Evolutionary conservation across 2,329 filamentous ascomycete species (phyloP).

Genomic region (Calonectria fujianensis): DNA sequence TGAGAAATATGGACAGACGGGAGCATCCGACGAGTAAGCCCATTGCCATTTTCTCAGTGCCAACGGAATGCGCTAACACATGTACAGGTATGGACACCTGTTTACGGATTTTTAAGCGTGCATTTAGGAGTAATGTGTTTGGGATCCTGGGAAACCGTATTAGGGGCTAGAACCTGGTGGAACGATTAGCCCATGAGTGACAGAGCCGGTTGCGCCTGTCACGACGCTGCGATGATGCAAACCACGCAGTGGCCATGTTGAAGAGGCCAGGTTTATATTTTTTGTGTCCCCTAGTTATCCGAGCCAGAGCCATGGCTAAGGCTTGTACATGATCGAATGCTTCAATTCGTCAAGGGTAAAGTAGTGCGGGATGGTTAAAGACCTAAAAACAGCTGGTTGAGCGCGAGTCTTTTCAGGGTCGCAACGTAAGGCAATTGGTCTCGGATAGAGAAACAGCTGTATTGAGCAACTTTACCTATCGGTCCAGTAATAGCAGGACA

Average conservation of each 20-base stretch:
- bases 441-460: conserved; percentile 45
- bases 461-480: conserved; percentile 44
- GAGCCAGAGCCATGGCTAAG: neutral
- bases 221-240: conserved; percentile 1
- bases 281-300: conserved; percentile 4
- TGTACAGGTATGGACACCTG: conserved; percentile 79
- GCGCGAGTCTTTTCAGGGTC: neutral
- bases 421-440: conserved; percentile 23
- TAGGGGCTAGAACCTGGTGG: conserved; percentile 33
- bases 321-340: conserved; percentile 21
- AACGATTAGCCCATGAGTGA: conserved; percentile 24
- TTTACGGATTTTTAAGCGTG: conserved; percentile 82
- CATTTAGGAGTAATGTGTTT: conserved; percentile 42
- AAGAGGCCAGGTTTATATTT: neutral
- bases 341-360: conserved; percentile 15
- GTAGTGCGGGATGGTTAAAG: conserved; percentile 7
- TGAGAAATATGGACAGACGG: conserved; percentile 86
- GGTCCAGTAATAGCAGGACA: conserved; percentile 25
- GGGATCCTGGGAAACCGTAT: conserved; percentile 48
- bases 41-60: neutral
- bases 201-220: conserved; percentile 18
- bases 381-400: conserved; percentile 5
- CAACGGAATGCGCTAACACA: conserved; percentile 42
- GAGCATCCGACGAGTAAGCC: conserved; percentile 89
- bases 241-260: conserved; percentile 2